Evolutionary conservation across 345 rosid species (phyloP), one percentile per base, ranked within the genome.

Genomic region (Kandelia obovata): DNA sequence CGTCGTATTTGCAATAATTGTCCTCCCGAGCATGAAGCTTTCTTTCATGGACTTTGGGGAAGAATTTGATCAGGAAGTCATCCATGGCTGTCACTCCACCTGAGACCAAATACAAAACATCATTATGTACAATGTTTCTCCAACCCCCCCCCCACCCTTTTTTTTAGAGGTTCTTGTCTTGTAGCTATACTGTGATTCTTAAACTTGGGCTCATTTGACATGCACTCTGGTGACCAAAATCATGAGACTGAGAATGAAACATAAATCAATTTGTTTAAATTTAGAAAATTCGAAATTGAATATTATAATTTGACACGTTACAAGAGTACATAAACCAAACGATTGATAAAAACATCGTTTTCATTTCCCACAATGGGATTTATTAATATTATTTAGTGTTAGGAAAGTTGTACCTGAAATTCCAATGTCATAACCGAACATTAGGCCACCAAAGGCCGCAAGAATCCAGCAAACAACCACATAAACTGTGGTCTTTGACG

Each of bases 41-140:
- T 62, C 37, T 73, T 58, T 69, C 65, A 25, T 65, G 62, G 1
- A 78, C 69, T 1, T 13, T 19, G 0, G 65, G 64, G 55, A 73
- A 78, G 69, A 78, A 78, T 52, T 70, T 70, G 10, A 53, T 66
- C 69, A 70, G 39, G 61, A 78, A 78, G 49, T 74, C 75, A 71
- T 78, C 78, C 81, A 74, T 78, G 37, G 69, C 31, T 5, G 78
- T 73, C 56, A 78, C 78, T 25, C 75, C 78, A 20, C 78, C 71
- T 72, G 68, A 56, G 16, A 26, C 16, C 15, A 28, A n/a, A 7
- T 27, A 58, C 13, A 43, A 8, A 67, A 25, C 9, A 55, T 16
- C 13, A 49, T 21, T 19, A 46, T 21, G 39, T 35, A 35, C 39
- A 35, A 6, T 35, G 8, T 35, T 35, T 35, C 11, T 21, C 21